phyloP scores from a whole-genome alignment of 2,329 filamentous ascomycete species.

The Monosporascus cannonballus region DNA sequence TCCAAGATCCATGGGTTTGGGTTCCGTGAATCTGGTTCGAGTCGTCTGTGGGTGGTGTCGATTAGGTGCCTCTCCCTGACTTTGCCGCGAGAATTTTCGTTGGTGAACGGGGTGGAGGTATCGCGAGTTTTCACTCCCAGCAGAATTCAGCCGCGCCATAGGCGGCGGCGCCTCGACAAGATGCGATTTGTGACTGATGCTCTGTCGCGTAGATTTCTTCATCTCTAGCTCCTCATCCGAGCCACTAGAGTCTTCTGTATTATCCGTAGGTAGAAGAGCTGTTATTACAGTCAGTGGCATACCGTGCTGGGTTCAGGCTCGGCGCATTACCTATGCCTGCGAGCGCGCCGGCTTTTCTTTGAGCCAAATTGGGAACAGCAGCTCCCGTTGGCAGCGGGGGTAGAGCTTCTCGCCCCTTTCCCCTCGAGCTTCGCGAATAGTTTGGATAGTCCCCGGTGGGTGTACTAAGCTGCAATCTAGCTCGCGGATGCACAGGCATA shows the following conservation, averaged over 20 bases:
- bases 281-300: slow-evolving; percentile 5
- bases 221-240: slow-evolving; percentile 18
- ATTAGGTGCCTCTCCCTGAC: slow-evolving; percentile 8
- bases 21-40: slow-evolving; percentile 19
- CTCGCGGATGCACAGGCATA: slow-evolving; percentile 23
- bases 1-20: slow-evolving; percentile 17
- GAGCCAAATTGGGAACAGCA: slow-evolving; percentile 10
- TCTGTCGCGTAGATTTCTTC: slow-evolving; percentile 5
- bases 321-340: slow-evolving; percentile 15
- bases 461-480: slow-evolving; percentile 11
- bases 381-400: slow-evolving; percentile 6
- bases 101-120: slow-evolving; percentile 15
- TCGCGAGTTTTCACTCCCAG: slow-evolving; percentile 15
- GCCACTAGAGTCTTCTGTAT: slow-evolving; percentile 10
- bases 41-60: slow-evolving; percentile 20
- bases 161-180: slow-evolving; percentile 8
- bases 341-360: slow-evolving; percentile 9
- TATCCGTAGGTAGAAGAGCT: slow-evolving; percentile 7
- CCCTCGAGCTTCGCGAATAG: slow-evolving; percentile 14
- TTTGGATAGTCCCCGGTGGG: slow-evolving; percentile 13
- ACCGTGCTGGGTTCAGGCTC: slow-evolving; percentile 3
- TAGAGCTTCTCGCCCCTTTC: slow-evolving; percentile 18
- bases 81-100: slow-evolving; percentile 10
- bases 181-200: slow-evolving; percentile 6
- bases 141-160: slow-evolving; percentile 11